Conservation (phyloP, 495 filamentous ascomycete genomes). For the Aspergillus steynii region DNA sequence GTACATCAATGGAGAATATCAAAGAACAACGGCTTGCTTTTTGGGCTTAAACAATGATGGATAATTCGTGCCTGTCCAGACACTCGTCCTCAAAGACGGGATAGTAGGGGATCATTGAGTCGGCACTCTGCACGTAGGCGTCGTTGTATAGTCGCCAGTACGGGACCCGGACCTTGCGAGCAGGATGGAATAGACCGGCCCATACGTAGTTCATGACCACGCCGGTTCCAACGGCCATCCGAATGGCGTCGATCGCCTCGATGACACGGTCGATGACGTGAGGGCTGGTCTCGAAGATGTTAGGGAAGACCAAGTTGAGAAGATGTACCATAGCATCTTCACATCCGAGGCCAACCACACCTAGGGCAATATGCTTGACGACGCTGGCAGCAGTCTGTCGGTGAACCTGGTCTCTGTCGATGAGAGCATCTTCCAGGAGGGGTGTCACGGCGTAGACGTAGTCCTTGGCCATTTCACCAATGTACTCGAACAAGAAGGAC, state of each 20-base stretch:
- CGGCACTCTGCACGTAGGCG: slow-evolving; percentile 90
- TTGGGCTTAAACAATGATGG: slow-evolving; percentile 70
- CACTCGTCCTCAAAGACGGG: slow-evolving; percentile 77
- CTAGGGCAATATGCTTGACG: slow-evolving; percentile 95
- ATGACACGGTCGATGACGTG: slow-evolving; percentile 98
- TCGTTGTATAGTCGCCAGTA: slow-evolving; percentile 98
- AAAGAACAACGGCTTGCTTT: slow-evolving; percentile 8
- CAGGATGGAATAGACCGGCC: slow-evolving; percentile 96
- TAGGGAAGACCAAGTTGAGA: slow-evolving; percentile 92
- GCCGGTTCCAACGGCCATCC: slow-evolving; percentile 90
- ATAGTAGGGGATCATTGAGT: slow-evolving; percentile 96
- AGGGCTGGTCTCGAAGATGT: slow-evolving; percentile 96
- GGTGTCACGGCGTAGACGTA: slow-evolving; percentile 98
- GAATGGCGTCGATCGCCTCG: slow-evolving; percentile 94
- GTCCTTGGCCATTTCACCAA: slow-evolving; percentile 99
- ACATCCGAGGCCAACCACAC: slow-evolving; percentile 94
- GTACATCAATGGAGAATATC: slow-evolving; percentile 12
- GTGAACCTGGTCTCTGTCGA: slow-evolving; percentile 98
- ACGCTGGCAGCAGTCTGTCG: slow-evolving; percentile 94
- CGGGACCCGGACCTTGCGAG: slow-evolving; percentile 86
- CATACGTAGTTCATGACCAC: slow-evolving; percentile 95
- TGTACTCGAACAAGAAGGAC: slow-evolving; percentile 98
- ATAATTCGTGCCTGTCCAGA: slow-evolving; percentile 73
- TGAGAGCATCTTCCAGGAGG: slow-evolving; percentile 95
- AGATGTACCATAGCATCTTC: slow-evolving; percentile 99